phyloP scores from a whole-genome alignment of 2,329 filamentous ascomycete genomes.

The Canariomyces notabilis region DNA sequence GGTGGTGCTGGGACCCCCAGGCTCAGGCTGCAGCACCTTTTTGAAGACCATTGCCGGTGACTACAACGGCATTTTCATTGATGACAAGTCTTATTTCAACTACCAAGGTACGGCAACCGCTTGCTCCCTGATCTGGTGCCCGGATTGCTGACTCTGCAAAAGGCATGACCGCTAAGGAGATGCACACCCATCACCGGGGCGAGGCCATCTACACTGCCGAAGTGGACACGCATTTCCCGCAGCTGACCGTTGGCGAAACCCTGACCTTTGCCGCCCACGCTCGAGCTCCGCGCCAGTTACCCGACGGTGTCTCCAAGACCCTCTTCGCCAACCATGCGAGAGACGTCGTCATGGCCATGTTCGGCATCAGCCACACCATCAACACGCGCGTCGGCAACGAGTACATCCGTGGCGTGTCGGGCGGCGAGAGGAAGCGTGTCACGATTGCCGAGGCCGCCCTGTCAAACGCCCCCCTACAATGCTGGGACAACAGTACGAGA shows the following conservation, averaged over 20 bases:
- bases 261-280: constrained; percentile 71
- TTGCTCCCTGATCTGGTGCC: background rate
- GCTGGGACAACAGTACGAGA: constrained; percentile 69
- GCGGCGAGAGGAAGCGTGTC: constrained; percentile 66
- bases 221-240: constrained; percentile 75
- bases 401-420: constrained; percentile 68
- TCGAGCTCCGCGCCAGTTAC: constrained; percentile 57
- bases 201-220: constrained; percentile 86
- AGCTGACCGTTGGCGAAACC: constrained; percentile 72
- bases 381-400: constrained; percentile 72
- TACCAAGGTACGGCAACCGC: constrained; percentile 58
- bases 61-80: constrained; percentile 72
- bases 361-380: constrained; percentile 67
- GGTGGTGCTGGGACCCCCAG: constrained; percentile 67
- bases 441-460: constrained; percentile 58
- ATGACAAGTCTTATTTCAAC: constrained; percentile 68
- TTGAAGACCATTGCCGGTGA: constrained; percentile 81
- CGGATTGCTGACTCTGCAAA: constrained; percentile 15
- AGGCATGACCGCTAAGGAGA: constrained; percentile 62
- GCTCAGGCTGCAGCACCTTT: constrained; percentile 75
- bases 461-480: constrained; percentile 57
- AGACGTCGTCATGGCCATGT: constrained; percentile 71
- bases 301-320: constrained; percentile 50
- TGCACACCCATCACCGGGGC: constrained; percentile 73
- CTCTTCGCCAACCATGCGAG: constrained; percentile 58